Base-by-base conservation (phyloP, 2,329 filamentous ascomycete species). In the Fusarium xylarioides region DNA sequence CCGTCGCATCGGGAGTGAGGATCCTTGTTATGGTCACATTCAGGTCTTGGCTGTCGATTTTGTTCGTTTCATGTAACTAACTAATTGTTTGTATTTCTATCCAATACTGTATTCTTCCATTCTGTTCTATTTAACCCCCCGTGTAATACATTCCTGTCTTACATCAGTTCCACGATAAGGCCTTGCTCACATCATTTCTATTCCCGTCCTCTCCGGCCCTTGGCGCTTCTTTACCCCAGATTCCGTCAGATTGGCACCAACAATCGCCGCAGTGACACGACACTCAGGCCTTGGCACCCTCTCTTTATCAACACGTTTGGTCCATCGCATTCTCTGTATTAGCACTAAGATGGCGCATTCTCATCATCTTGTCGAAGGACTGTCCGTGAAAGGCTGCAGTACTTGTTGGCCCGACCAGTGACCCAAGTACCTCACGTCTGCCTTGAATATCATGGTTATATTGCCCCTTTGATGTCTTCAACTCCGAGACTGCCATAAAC, bases 1-100 rank as follows among this genome's bases (percentile, higher is more conserved):
- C 58, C 65, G 49, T 69, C 52, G 50, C 11, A 42, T 68, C 66
- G 56, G 62, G 38, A 52, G n/a, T 32, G 30, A 40, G 21, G 1
- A 57, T 43, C 44, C 65, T 42, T 58, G 58, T 32, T 38, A 26
- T 21, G 16, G 65, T 58, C 44, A 34, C 40, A 53, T 44, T 15
- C 10, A 21, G 14, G 42, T 11, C 35, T 54, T 26, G 21, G 54
- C 26, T n/a, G n/a, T n/a, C n/a, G n/a, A n/a, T n/a, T n/a, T n/a
- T n/a, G n/a, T n/a, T n/a, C n/a, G n/a, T n/a, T n/a, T n/a, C n/a
- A n/a, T n/a, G n/a, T n/a, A n/a, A n/a, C n/a, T n/a, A 26, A 23
- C 18, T 38, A 15, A 35, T 30, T 63, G 7, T 47, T 23, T 52
- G 14, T 30, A 30, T 34, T 21, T 34, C 8, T 28, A 21, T 32